Evolutionary conservation across 768 basidiomycete species (phyloP), one percentile per base, ranked within the genome.

Genomic region (Leucogyrophana mollusca): DNA sequence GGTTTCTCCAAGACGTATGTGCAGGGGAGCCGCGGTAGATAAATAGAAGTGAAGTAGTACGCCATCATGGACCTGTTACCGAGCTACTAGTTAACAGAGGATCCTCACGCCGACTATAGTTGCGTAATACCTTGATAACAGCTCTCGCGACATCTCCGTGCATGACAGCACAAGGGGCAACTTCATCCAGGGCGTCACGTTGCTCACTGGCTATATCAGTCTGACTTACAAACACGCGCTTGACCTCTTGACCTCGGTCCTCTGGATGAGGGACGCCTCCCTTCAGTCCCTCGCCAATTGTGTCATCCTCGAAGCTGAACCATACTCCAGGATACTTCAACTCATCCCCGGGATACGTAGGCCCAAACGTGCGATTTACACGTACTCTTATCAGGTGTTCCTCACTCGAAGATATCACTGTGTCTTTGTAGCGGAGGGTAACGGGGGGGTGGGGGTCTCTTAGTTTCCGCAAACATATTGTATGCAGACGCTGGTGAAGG

Each of bases 241-340:
- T 87, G 43, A 92, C 89, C 61, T 91, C 87, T 47, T 87, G 85
- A 50, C 72, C 75, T 40, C 85, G 72, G 54, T 86, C 85, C 41
- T 85, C 83, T n/a, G 64, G 50, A 36, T 75, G 72, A 1, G 67
- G 40, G 9, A 60, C 45, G 34, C 59, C 57, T n/a, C 69, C 68
- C 58, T 81, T 83, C 51, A 76, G 54, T 5, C 77, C 72, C 47
- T 87, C 84, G 1, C 68, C 65, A 40, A 82, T 68, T 3, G 68
- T 66, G 55, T 91, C 90, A 42, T 90, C 89, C 34, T 88, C 86
- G 52, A 92, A 92, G 53, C 82, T 81, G 60, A 93, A 93, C 78
- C 83, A 85, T 25, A 92, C 73, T 0, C 90, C 90, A 2, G 90
- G 90, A 65, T 91, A 93, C 34, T 78, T 78, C 53, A 91, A 66